A percentile compares a stretch with the other conserved stretches of the same genome.
Conservation (phyloP, 805 yeast genomes). For the Saturnispora zaruensis region DNA sequence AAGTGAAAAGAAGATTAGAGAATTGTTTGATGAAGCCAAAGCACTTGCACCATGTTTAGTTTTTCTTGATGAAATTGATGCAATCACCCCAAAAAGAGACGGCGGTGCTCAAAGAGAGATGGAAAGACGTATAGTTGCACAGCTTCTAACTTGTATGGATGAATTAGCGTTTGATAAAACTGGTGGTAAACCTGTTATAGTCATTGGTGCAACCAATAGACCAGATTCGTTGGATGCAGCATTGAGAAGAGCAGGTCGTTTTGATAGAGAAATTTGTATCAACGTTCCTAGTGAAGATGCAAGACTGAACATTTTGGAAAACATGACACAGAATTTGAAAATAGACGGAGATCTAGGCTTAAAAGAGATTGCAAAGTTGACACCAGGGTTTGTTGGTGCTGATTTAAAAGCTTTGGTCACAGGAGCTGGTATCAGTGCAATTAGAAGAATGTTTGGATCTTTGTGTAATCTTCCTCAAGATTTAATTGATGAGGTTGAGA, state of each 20-base stretch:
- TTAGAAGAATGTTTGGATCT: constrained; percentile 76
- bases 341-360: constrained; percentile 67
- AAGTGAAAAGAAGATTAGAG: constrained; percentile 88
- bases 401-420: constrained; percentile 89
- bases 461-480: constrained; percentile 31
- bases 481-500: constrained; percentile 24
- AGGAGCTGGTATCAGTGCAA: constrained; percentile 92
- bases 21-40: constrained; percentile 88
- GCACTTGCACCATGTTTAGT: constrained; percentile 83
- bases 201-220: constrained; percentile 93
- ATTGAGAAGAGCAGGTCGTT: constrained; percentile 90
- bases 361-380: constrained; percentile 69
- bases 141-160: constrained; percentile 88
- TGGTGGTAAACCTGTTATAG: constrained; percentile 84
- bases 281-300: constrained; percentile 90
- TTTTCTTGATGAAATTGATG: constrained; percentile 95
- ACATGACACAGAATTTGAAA: constrained; percentile 62
- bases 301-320: constrained; percentile 62
- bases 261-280: constrained; percentile 88
- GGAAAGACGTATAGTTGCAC: constrained; percentile 97
- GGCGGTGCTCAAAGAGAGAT: constrained; percentile 98
- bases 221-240: constrained; percentile 96
- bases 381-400: constrained; percentile 98
- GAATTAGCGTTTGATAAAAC: constrained; percentile 83
- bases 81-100: constrained; percentile 96